Evolutionary conservation across 2,329 filamentous ascomycete species (phyloP), one percentile per base, ranked within the genome.

Genomic region (Pyrenochaeta sp.): DNA sequence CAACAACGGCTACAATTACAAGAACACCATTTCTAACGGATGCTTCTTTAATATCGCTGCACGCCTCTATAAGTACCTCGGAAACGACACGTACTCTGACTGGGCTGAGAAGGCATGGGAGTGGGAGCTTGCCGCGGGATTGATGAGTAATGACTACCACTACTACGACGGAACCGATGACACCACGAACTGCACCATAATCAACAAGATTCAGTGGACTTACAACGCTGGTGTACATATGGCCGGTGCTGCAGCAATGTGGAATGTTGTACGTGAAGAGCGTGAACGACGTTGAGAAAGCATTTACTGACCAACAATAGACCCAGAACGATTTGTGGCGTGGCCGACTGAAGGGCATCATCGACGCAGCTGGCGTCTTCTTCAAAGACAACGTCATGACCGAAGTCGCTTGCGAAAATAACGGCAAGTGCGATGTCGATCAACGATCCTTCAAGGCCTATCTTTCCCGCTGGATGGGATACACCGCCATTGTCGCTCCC

Each of bases 21-120:
- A 93, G 77, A 94, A 94, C 79, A 85, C 88, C 24, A 86, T 93
- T 66, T 89, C 89, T 61, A 95, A 95, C 76, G 91, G 91, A 36
- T 89, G 88, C 30, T 88, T 96, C 76, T 93, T 96, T 78, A 90
- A 94, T 76, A 84, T 96, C 28, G 89, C 90, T 2, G 89, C 92
- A 0, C 88, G 91, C 27, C 83, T 94, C 9, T 90, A 88, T 39
- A 86, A 90, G 53, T 88, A 87, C 55, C 90, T 88, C 0, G 86
- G 86, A 13, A 89, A 91, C 70, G 72, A 83, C 4, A 76, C 74
- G 5, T 79, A 79, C 42, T 56, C 58, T 22, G 82, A 89, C 12
- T 92, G 90, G 90, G 90, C 90, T 3, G 75, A 83, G 52, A 86
- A 84, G 68, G 78, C 86, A 13, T 91, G 88, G 87, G 83, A 86